Conservation (phyloP, 805 yeast genomes). For the Saturnispora bothae region DNA sequence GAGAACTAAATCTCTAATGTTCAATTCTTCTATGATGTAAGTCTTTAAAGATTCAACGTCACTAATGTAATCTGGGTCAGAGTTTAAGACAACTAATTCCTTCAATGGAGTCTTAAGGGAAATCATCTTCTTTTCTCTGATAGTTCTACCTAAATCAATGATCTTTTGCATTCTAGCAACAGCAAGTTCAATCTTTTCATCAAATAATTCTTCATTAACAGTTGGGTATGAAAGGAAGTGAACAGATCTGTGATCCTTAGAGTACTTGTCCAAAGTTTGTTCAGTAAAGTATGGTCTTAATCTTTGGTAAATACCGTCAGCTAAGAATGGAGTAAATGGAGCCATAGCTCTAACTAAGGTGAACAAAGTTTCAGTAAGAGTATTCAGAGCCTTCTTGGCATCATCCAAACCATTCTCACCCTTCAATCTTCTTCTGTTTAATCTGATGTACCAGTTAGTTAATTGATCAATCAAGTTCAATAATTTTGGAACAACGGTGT, state of each 20-base stretch:
- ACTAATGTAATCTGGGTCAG: constrained; percentile 59
- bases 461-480: constrained; percentile 82
- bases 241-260: constrained; percentile 67
- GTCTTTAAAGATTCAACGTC: constrained; percentile 70
- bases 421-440: constrained; percentile 95
- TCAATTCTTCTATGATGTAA: constrained; percentile 84
- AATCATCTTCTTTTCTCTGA: constrained; percentile 91
- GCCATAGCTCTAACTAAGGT: constrained; percentile 94
- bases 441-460: constrained; percentile 98
- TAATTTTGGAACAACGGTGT: constrained; percentile 92
- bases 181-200: constrained; percentile 74
- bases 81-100: constrained; percentile 74
- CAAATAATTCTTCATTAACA: constrained; percentile 70
- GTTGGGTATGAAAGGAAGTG: constrained; percentile 90
- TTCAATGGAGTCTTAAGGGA: constrained; percentile 93
- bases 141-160: constrained; percentile 89
- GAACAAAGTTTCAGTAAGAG: constrained; percentile 81
- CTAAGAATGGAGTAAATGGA: constrained; percentile 94
- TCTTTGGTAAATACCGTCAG: constrained; percentile 80
- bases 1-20: constrained; percentile 77
- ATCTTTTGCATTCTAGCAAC: constrained; percentile 95
- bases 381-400: constrained; percentile 77
- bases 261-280: constrained; percentile 39
- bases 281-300: constrained; percentile 53
- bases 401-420: constrained; percentile 85